Base-by-base conservation (phyloP, 2,329 filamentous ascomycete genomes). In the Neopestalotiopsis sp. region DNA sequence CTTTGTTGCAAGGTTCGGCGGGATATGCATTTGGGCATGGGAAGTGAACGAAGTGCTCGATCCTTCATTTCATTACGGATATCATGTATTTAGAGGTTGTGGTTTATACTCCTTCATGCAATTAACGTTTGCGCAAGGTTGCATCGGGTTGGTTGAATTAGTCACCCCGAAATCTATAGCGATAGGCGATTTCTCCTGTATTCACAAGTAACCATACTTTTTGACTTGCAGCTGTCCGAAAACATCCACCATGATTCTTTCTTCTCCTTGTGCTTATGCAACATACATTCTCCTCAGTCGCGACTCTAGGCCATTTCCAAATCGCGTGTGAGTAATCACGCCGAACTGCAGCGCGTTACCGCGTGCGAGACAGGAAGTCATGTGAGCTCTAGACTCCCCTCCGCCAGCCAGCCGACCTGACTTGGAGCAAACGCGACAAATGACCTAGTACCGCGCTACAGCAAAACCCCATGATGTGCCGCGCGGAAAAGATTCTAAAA, bases 31-130 rank as follows among this genome's bases (percentile, higher is more conserved):
- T 34, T 30, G 28, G 28, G 17, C 24, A 12, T 53, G 45, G 14
- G 57, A 59, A 34, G 28, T 20, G 57, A 34, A 59, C 57, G 57
- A 59, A 59, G 57, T 30, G 57, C 57, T 59, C 57, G 57, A 59
- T 59, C 57, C 57, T 30, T 59, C 57, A 28, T 9, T 59, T 59
- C 24, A 59, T 59, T 7, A 28, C 5, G 45, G 17, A n/a, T 17
- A 53, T 17, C 45, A 53, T 53, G 45, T 53, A 53, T 10, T 9
- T 24, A 9, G 17, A n/a, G 5, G 1, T 53, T 53, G 20, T 6
- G n/a, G 45, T 53, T 7, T 1, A 17, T 59, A 7, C 20, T 30
- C 24, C 24, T 34, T 59, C 20, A 34, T 13, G 24, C 6, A 4
- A 59, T 30, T 59, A 30, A 1, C 49, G 17, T 10, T 56, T 56